These are phyloP conservation scores for Penicillium coprophilum DNA, from an alignment of 495 filamentous ascomycete species.

Conservation along the genomic window DNA sequence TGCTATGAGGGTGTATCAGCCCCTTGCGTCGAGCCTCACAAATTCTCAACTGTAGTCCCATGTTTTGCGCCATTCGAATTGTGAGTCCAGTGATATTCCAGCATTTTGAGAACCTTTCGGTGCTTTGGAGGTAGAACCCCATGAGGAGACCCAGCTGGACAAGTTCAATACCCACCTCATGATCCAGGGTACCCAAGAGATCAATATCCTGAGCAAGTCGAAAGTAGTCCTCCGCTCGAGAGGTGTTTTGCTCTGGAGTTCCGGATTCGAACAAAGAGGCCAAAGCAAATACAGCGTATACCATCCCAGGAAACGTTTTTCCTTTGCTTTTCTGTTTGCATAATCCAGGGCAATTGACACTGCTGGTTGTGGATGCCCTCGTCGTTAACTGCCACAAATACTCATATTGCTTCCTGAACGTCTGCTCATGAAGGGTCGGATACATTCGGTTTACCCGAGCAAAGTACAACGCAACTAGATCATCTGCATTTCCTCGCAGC, in stretches of 20 bases:
- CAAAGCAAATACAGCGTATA: background rate
- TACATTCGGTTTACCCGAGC: no score
- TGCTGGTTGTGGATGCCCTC: background rate
- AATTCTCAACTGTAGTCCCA: background rate
- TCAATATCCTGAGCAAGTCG: background rate
- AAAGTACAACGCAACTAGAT: no score
- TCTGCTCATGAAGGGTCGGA: background rate
- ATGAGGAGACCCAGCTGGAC: background rate
- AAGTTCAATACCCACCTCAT: background rate
- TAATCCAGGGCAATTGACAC: background rate
- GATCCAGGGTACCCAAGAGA: background rate
- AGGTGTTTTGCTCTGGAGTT: background rate
- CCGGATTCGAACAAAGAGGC: background rate
- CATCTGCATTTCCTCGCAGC: no score
- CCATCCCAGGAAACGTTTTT: background rate
- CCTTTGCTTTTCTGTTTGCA: background rate
- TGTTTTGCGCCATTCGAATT: background rate
- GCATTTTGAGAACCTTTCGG: background rate
- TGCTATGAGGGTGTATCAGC: background rate
- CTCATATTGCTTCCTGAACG: background rate
- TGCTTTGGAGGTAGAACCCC: background rate
- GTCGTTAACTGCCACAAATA: background rate
- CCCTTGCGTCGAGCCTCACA: background rate
- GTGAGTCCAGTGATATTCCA: background rate
- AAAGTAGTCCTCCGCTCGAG: background rate